Evolutionary conservation across 2,329 filamentous ascomycete species (phyloP).

Genomic region (Thelonectria rubi): DNA sequence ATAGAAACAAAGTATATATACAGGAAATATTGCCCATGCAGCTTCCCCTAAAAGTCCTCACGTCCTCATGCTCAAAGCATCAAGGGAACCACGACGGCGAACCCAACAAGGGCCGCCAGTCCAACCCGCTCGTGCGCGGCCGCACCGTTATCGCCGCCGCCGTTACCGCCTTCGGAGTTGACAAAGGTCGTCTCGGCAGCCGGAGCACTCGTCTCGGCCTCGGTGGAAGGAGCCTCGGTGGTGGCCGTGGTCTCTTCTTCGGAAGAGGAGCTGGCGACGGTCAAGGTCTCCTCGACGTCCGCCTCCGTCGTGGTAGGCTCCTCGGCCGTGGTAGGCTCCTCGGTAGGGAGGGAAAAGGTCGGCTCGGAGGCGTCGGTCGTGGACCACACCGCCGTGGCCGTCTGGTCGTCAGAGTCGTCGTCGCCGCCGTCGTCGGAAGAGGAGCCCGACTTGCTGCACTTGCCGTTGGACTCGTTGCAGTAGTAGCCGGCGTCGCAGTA

Average conservation of each 20-base stretch:
- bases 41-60: background rate
- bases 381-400: background rate
- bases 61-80: background rate
- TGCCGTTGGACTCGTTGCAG: background rate
- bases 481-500: constrained; percentile 13
- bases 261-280: background rate
- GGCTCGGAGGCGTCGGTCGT: background rate
- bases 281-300: background rate
- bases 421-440: background rate
- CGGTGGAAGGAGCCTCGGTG: background rate
- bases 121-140: background rate
- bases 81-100: background rate
- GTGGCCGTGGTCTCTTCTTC: background rate
- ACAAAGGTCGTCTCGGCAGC: background rate
- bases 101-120: background rate
- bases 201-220: background rate
- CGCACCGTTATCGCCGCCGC: background rate
- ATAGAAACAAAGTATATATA: background rate
- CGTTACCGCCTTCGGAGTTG: background rate
- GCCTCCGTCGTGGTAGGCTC: background rate
- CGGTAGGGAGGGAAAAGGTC: background rate
- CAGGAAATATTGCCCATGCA: background rate
- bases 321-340: background rate
- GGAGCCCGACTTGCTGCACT: constrained; percentile 1
- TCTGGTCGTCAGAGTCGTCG: background rate